Conservation (phyloP, 176 grass and related monocot genomes). For the Pharus latifolius region DNA sequence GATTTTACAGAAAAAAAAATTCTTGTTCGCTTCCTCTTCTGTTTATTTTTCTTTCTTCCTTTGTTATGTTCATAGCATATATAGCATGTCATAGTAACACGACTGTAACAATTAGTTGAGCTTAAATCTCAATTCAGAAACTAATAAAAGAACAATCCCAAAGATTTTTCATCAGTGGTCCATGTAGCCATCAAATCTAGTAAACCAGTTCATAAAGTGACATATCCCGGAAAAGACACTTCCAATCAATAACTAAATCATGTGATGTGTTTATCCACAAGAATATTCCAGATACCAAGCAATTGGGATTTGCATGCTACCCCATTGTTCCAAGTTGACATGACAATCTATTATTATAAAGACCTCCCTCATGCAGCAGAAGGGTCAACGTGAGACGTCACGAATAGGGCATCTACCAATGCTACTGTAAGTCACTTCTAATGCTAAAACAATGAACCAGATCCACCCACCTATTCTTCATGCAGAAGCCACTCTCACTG, state of each 20-base stretch:
- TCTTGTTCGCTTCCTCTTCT: background rate
- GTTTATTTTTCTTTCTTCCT: background rate
- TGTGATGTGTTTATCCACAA: constrained; percentile 34
- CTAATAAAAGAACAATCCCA: background rate
- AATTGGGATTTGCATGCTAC: constrained; percentile 18
- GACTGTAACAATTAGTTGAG: background rate
- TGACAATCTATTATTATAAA: constrained; percentile 10
- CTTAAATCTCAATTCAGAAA: constrained; percentile 6
- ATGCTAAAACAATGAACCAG: constrained; percentile 11
- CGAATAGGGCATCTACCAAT: constrained; percentile 19
- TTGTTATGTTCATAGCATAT: background rate
- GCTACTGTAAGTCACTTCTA: constrained; percentile 14
- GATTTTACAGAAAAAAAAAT: background rate
- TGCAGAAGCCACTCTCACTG: constrained; percentile 28
- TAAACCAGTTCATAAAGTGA: background rate
- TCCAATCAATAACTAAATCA: constrained; percentile 25
- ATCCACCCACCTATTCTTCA: constrained; percentile 16
- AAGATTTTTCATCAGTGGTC: background rate
- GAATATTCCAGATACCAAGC: constrained; percentile 61
- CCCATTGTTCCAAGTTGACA: constrained; percentile 29
- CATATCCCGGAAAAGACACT: constrained; percentile 11
- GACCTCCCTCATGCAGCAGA: constrained; percentile 26
- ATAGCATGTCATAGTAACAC: background rate
- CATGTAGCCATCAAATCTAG: constrained; percentile 39
- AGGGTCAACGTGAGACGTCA: constrained; percentile 22